Base-by-base conservation (phyloP, 495 filamentous ascomycete genomes). In the Venustampulla echinocandica region DNA sequence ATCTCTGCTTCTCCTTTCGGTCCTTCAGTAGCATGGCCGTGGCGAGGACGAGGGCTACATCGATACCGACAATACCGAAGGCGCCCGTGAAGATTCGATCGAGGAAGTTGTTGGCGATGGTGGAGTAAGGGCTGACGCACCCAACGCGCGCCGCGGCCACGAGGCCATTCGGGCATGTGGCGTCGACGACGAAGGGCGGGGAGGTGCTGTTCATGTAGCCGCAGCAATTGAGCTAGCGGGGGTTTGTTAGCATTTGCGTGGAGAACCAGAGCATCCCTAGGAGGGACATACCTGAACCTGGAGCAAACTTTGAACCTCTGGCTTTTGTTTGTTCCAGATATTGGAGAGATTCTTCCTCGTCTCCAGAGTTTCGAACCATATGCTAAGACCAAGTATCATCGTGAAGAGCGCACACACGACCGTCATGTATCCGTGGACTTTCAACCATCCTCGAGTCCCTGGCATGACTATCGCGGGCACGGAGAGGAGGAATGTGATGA, bases 61-160 rank as follows among this genome's bases (percentile, higher is more conserved):
- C 34, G 23, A 55, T 19, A 65, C 73, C 83, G 39, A 87, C 83
- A 61, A 87, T 77, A 52, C 84, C 83, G 56, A 87, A 87, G 30
- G 80, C 66, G 25, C 76, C 80, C 11, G 84, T 87, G 63, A 88
- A 88, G 61, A 88, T 75, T 53, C 78, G 60, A 61, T 83, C 79
- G 33, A 87, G 61, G 58, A 79, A 84, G 42, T 69, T 68, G 63
- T 85, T 85, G 24, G 79, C 74, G 52, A 77, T 85, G 27, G 57
- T 67, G 22, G 70, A 70, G 55, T 87, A 79, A 3, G 78, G 72
- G 4, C 69, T 61, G 10, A 82, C 67, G 55, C 84, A 88, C 2
- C 81, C 80, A 37, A 69, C 66, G 63, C 77, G 76, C 9, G 79
- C 61, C n/a, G 80, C 77, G 4, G 84, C 84, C 24, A 75, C 68